Conservation (phyloP, 2,329 filamentous ascomycete genomes). For the Alternaria sp. region DNA sequence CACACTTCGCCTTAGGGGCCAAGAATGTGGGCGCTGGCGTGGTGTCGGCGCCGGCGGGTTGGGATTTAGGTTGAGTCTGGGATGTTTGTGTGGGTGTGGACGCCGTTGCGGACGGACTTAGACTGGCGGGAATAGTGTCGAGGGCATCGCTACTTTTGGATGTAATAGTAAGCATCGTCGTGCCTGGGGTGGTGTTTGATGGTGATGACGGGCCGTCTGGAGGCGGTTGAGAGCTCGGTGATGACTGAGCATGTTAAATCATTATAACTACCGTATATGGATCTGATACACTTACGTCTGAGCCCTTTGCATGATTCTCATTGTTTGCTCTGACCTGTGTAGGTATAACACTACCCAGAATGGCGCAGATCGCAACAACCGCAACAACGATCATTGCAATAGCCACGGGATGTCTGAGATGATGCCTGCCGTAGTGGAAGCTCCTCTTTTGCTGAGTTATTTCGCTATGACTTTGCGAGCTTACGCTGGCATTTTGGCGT, state of each 20-base stretch:
- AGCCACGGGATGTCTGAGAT: neutral
- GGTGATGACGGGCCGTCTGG: neutral
- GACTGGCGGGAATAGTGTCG: neutral
- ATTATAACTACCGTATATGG: neutral
- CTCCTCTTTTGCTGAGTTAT: neutral
- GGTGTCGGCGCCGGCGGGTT: neutral
- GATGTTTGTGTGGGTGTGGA: neutral
- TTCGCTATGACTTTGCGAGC: neutral
- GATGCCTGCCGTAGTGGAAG: neutral
- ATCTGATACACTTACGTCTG: neutral
- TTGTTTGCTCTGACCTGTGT: neutral
- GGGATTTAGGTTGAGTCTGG: neutral
- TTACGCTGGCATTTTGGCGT: neutral
- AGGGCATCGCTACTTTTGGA: neutral
- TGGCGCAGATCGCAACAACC: neutral
- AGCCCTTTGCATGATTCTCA: neutral
- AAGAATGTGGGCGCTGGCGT: neutral
- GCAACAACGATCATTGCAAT: neutral
- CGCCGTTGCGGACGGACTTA: neutral
- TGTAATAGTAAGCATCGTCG: neutral
- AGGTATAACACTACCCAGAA: neutral
- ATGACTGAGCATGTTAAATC: neutral
- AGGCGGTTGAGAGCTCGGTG: neutral
- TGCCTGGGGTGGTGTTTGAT: neutral
- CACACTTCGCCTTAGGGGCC: neutral